A percentile compares a stretch with the other conserved stretches of the same genome.
Conservation (phyloP, 208 protist genomes). For the Trypanosoma vivax region DNA sequence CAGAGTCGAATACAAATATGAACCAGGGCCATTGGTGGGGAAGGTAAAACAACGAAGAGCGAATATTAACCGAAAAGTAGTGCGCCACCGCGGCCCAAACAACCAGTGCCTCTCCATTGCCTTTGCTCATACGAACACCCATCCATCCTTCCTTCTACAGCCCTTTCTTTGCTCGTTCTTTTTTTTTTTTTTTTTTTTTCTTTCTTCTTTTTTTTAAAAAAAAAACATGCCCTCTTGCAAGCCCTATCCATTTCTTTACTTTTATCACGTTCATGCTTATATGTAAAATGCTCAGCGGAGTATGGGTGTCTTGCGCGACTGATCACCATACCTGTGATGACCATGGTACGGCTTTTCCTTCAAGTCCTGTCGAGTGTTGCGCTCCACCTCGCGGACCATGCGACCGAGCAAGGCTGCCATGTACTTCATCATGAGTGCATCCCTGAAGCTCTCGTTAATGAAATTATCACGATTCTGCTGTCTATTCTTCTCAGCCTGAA, state of each 20-base stretch:
- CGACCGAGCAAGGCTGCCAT: slow-evolving; percentile 43
- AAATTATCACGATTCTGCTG: slow-evolving; percentile 60
- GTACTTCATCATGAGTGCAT: slow-evolving; percentile 84
- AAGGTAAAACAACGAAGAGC: too few relatives aligned
- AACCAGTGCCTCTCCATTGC: too few relatives aligned
- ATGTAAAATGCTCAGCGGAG: neutral
- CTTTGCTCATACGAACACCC: slow-evolving; percentile 11
- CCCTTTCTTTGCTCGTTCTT: slow-evolving; percentile 6
- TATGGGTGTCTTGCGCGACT: neutral
- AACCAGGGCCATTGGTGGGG: too few relatives aligned
- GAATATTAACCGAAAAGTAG: too few relatives aligned
- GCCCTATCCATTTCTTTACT: neutral
- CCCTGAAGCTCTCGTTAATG: slow-evolving; percentile 68
- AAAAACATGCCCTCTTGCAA: neutral
- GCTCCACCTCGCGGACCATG: slow-evolving; percentile 51
- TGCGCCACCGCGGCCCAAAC: too few relatives aligned
- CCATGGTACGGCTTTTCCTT: slow-evolving; percentile 11
- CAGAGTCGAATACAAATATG: too few relatives aligned
- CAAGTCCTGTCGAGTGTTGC: slow-evolving; percentile 7
- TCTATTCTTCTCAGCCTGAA: slow-evolving; percentile 37
- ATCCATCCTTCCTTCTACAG: slow-evolving; percentile 10
- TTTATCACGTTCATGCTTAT: neutral
- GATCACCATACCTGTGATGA: neutral
- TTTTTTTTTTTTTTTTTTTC: slow-evolving; percentile 9
- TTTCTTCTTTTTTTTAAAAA: slow-evolving; percentile 15